A percentile compares a stretch with the other conserved stretches of the same genome.
Conservation (phyloP, 2,329 filamentous ascomycete species). For the Cladosporium sp. region DNA sequence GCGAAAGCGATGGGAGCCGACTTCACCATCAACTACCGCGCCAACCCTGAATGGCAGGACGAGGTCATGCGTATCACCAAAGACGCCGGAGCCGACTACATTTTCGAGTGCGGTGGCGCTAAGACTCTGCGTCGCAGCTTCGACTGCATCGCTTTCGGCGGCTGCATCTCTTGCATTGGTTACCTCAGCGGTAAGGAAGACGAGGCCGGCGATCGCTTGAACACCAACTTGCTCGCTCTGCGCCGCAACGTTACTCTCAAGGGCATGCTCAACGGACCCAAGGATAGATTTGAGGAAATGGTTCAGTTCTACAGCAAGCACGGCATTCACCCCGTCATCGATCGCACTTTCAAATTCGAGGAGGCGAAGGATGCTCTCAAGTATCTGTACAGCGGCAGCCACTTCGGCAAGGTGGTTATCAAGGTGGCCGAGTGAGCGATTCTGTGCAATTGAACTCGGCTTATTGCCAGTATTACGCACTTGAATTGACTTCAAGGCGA, state of each 20-base stretch:
- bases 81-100: constrained; percentile 43
- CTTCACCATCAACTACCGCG: constrained; percentile 59
- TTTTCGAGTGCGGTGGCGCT: constrained; percentile 50
- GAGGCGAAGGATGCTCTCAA: constrained; percentile 32
- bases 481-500: too few relatives aligned
- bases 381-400: constrained; percentile 33
- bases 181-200: constrained; percentile 54
- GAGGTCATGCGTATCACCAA: constrained; percentile 48
- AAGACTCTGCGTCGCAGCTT: constrained; percentile 45
- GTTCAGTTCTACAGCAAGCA: constrained; percentile 39
- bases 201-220: constrained; percentile 49
- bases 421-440: constrained; percentile 21
- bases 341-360: constrained; percentile 37
- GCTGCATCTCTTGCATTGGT: constrained; percentile 38
- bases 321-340: constrained; percentile 39
- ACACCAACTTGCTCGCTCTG: constrained; percentile 56
- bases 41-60: constrained; percentile 55
- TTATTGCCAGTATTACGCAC: too few relatives aligned
- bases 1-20: constrained; percentile 55
- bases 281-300: constrained; percentile 48
- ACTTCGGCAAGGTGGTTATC: constrained; percentile 37
- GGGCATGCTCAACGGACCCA: constrained; percentile 56
- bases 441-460: too few relatives aligned
- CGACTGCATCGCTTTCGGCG: constrained; percentile 38
- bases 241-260: constrained; percentile 51